Conservation (phyloP, 768 basidiomycete genomes). For the Coprinopsis sp. region DNA sequence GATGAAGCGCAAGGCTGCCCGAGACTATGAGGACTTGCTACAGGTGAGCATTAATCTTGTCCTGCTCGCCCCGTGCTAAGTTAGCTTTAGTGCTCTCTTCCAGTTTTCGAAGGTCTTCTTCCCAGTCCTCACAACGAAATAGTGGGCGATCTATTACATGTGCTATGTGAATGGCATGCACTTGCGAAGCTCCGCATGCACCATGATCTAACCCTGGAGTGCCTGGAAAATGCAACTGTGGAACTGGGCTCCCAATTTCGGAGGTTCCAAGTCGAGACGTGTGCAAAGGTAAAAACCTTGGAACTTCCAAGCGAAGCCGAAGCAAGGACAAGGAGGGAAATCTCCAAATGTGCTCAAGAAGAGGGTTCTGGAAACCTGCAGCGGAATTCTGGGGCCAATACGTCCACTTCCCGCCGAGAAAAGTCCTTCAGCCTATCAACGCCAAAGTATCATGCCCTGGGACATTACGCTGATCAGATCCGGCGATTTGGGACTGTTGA, state of each 20-base stretch:
- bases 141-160: too few species aligned
- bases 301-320: slow-evolving; percentile 35
- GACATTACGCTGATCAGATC: slow-evolving; percentile 30
- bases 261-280: slow-evolving; percentile 24
- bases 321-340: slow-evolving; percentile 20
- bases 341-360: slow-evolving; percentile 1
- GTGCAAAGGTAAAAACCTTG: slow-evolving; percentile 21
- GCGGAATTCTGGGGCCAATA: too few species aligned
- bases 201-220: slow-evolving; percentile 18
- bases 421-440: slow-evolving; percentile 28
- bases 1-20: too few species aligned
- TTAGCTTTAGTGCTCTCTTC: neutral
- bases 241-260: slow-evolving; percentile 27
- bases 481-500: slow-evolving; percentile 27
- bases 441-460: slow-evolving; percentile 35
- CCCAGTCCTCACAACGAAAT: too few species aligned
- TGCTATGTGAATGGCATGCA: too few species aligned
- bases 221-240: slow-evolving; percentile 22
- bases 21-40: too few species aligned
- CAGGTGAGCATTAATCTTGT: too few species aligned
- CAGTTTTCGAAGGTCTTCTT: neutral
- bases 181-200: too few species aligned
- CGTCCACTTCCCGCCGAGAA: too few species aligned
- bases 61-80: too few species aligned
- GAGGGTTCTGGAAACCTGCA: slow-evolving; percentile 6